Conservation (phyloP, 2,329 filamentous ascomycete genomes). For the Neoarthrinium moseri region DNA sequence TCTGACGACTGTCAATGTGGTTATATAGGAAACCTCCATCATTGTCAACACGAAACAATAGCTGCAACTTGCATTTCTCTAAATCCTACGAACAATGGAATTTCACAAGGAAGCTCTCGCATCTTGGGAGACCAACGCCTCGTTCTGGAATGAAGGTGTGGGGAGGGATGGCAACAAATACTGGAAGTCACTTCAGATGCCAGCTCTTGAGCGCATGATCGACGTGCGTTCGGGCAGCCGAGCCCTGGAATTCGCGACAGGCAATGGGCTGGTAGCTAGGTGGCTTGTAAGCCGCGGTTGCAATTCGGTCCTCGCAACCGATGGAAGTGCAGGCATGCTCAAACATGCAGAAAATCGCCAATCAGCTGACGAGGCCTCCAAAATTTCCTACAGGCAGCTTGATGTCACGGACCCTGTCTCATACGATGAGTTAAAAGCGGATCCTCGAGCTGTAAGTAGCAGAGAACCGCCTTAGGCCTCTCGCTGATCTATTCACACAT, state of each 20-base stretch:
- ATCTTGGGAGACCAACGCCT: slow-evolving; percentile 40
- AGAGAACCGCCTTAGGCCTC: neutral
- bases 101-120: slow-evolving; percentile 20
- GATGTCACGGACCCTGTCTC: slow-evolving; percentile 36
- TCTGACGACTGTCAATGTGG: too few species aligned
- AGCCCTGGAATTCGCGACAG: slow-evolving; percentile 47
- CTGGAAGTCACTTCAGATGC: slow-evolving; percentile 40
- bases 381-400: slow-evolving; percentile 30
- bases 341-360: slow-evolving; percentile 27
- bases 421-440: slow-evolving; percentile 23
- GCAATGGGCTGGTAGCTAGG: slow-evolving; percentile 47
- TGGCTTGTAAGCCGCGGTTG: slow-evolving; percentile 35
- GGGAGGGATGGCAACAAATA: slow-evolving; percentile 41
- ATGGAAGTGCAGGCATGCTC: slow-evolving; percentile 41
- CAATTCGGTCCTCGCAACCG: slow-evolving; percentile 40
- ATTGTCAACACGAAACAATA: too few species aligned
- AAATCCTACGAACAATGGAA: too few species aligned
- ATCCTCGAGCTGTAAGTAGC: neutral
- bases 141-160: slow-evolving; percentile 39
- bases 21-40: too few species aligned
- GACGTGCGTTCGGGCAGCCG: slow-evolving; percentile 21
- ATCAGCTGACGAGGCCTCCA: slow-evolving; percentile 10
- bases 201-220: slow-evolving; percentile 36
- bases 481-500: neutral
- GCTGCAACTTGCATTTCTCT: too few species aligned